A percentile compares a stretch with the other conserved stretches of the same genome.
Conservation (phyloP, 2,329 filamentous ascomycete species). For the Colletotrichum spinosum region DNA sequence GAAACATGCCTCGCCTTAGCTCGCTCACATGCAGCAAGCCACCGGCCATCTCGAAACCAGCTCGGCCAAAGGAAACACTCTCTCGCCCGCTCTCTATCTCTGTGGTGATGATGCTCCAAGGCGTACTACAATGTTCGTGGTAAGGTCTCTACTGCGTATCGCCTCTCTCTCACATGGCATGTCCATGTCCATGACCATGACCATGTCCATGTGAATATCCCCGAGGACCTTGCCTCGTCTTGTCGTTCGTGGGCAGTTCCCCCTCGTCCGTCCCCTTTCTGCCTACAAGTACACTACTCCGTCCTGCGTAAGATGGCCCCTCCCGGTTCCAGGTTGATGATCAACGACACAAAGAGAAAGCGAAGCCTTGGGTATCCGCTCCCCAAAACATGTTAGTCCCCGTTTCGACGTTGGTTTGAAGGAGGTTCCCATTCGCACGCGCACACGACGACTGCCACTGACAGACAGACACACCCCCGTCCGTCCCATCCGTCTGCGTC, state of each 20-base stretch:
- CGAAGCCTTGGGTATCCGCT: conserved; percentile 4
- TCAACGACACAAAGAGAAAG: background rate
- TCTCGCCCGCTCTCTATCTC: background rate
- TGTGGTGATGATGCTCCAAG: too few species aligned
- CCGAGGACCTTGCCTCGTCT: too few species aligned
- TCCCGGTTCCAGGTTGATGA: too few species aligned
- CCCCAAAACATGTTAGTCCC: conserved; percentile 24
- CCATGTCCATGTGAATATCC: too few species aligned
- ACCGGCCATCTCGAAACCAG: conserved; percentile 12
- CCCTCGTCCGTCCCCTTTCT: too few species aligned
- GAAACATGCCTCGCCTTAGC: conserved; percentile 25
- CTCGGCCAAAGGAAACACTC: background rate
- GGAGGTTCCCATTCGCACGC: conserved; percentile 37
- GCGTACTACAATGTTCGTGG: too few species aligned
- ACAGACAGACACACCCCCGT: too few species aligned
- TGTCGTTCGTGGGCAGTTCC: too few species aligned
- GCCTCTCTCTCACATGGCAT: conserved; percentile 15
- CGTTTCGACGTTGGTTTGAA: conserved; percentile 39
- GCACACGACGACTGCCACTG: conserved; percentile 32
- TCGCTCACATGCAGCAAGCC: conserved; percentile 33
- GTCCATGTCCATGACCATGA: background rate
- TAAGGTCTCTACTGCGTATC: background rate
- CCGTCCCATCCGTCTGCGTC: too few species aligned
- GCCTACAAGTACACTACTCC: too few species aligned
- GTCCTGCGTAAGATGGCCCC: too few species aligned